Conservation (phyloP, 192 early-diverging fungal genomes). For the Coemansia reversa region DNA sequence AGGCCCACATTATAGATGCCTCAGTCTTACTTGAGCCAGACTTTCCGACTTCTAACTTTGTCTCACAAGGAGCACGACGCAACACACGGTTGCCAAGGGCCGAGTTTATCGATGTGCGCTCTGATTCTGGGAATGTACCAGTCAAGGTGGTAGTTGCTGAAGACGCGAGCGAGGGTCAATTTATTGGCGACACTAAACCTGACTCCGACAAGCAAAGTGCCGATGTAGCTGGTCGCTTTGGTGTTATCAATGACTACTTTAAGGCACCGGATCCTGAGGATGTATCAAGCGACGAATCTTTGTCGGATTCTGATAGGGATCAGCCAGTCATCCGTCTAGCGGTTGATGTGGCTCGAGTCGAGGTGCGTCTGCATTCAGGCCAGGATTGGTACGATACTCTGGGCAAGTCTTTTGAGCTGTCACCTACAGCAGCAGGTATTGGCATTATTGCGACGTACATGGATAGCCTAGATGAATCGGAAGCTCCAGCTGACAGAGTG, state of each 20-base stretch:
- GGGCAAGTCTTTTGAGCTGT: constrained; percentile 14
- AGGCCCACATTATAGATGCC: constrained; percentile 12
- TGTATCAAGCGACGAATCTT: constrained; percentile 18
- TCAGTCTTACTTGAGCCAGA: constrained; percentile 48
- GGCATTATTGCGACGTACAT: constrained; percentile 39
- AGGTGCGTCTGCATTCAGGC: constrained; percentile 45
- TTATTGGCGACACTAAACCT: constrained; percentile 2
- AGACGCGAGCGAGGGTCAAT: constrained; percentile 1
- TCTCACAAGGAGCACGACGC: not conserved
- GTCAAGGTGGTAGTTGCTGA: constrained; percentile 18
- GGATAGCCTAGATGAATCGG: constrained; percentile 31
- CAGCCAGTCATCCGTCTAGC: constrained; percentile 22
- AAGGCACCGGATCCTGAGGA: constrained; percentile 31
- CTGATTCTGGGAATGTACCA: not conserved
- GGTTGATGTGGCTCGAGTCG: constrained; percentile 38
- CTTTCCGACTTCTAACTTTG: constrained; percentile 22
- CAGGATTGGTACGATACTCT: constrained; percentile 41
- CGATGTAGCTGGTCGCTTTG: constrained; percentile 13
- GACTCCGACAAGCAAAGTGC: not conserved
- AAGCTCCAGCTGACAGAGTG: constrained; percentile 4
- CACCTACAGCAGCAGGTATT: constrained; percentile 11
- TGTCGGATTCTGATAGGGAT: not conserved
- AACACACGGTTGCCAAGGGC: constrained; percentile 1
- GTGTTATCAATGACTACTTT: constrained; percentile 51
- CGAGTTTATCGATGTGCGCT: constrained; percentile 9